phyloP scores from a whole-genome alignment of 306 rosid genomes.

The Cucumis sativus region Cucumber_9930_V3 NC_026656.2:1545501-1546000 shows the following conservation, averaged over 20 bases:
- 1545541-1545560: not conserved
- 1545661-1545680: not conserved
- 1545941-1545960: conserved; percentile 48
- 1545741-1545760: not conserved
- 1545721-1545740: not conserved
- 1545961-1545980: conserved; percentile 57
- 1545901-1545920: conserved; percentile 71
- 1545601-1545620: not conserved
- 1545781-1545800: not conserved
- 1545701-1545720: not conserved
- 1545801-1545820: not conserved
- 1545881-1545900: not conserved
- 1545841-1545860: not conserved
- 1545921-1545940: conserved; percentile 49
- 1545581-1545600: conserved; percentile 9
- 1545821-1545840: not conserved
- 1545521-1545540: not conserved
- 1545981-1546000: conserved; percentile 53
- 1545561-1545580: not conserved
- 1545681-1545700: not conserved
- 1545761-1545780: not conserved
- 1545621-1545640: not conserved
- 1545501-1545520: not conserved
- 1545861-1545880: not conserved
- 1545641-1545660: not conserved